A percentile compares a stretch with the other conserved stretches of the same genome.
phyloP scores from a whole-genome alignment of 225 moss, liverwort and hornwort species.

The Polytrichum formosum region DNA sequence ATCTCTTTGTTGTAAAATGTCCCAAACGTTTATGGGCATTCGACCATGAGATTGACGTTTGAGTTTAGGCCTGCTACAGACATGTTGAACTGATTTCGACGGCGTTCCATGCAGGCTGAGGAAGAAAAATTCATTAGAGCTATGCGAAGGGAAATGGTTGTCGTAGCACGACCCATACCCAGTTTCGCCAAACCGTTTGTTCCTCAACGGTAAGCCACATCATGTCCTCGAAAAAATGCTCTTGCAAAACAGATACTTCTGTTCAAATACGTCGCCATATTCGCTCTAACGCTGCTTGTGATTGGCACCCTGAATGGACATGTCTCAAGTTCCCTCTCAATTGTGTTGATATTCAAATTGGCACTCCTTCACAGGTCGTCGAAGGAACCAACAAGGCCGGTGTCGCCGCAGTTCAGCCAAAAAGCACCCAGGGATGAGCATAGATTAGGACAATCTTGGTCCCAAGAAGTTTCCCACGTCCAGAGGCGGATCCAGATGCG shows the following conservation, averaged over 20 bases:
- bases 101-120: slow-evolving; percentile 26
- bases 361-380: slow-evolving; percentile 23
- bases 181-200: slow-evolving; percentile 48
- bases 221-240: background rate
- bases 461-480: slow-evolving; percentile 29
- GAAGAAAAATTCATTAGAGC: slow-evolving; percentile 53
- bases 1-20: background rate
- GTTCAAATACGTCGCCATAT: background rate
- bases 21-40: background rate
- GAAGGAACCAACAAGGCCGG: slow-evolving; percentile 50
- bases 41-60: too few relatives aligned
- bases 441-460: slow-evolving; percentile 29
- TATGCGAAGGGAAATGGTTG: slow-evolving; percentile 56
- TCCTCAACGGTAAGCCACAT: slow-evolving; percentile 31
- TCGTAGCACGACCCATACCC: slow-evolving; percentile 47
- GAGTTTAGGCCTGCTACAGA: too few relatives aligned
- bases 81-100: background rate
- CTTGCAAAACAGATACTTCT: background rate
- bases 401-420: slow-evolving; percentile 43
- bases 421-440: slow-evolving; percentile 38
- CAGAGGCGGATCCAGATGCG: slow-evolving; percentile 55
- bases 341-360: background rate
- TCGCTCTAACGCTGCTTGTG: too few relatives aligned
- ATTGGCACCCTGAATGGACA: background rate
- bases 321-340: background rate